Percentiles rank a stretch among this genome's conserved stretches.
Evolutionary conservation across 2,329 filamentous ascomycete species (phyloP).

Genomic region (Sclerotinia minor): DNA sequence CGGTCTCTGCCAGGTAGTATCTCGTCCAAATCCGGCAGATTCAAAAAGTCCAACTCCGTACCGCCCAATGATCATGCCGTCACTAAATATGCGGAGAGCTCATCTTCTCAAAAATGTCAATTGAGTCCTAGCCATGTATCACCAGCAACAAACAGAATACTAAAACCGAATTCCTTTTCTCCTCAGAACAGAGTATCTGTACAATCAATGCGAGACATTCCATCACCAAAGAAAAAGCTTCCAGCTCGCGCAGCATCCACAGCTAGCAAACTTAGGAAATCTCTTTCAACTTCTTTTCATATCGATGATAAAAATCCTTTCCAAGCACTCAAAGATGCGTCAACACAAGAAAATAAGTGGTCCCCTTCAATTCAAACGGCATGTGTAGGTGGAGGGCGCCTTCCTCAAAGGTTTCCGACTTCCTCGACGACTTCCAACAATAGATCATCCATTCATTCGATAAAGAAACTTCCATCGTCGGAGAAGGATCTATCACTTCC

Average conservation of each 20-base stretch:
- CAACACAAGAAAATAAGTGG: background rate
- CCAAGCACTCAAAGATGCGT: background rate
- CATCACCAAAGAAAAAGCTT: background rate
- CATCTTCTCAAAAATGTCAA: background rate
- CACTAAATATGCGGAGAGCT: background rate
- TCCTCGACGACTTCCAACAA: background rate
- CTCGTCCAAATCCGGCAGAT: background rate
- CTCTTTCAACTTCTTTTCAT: constrained; percentile 3
- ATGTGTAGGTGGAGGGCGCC: background rate
- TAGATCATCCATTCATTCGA: constrained; percentile 11
- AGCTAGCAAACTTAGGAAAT: constrained; percentile 6
- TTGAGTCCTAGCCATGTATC: background rate
- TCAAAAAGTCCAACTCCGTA: background rate
- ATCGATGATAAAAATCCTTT: background rate
- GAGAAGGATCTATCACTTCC: background rate
- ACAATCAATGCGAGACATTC: constrained; percentile 6
- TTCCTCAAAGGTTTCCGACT: background rate
- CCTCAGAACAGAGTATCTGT: background rate
- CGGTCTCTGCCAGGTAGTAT: background rate
- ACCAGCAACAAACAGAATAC: background rate
- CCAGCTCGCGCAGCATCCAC: constrained; percentile 4
- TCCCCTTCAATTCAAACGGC: background rate
- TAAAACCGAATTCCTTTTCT: background rate
- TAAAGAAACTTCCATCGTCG: background rate
- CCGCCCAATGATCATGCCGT: background rate